Evolutionary conservation across 2,329 filamentous ascomycete genomes (phyloP), one percentile per base, ranked within the genome.

Genomic region (Epichloe brachyelytri): DNA sequence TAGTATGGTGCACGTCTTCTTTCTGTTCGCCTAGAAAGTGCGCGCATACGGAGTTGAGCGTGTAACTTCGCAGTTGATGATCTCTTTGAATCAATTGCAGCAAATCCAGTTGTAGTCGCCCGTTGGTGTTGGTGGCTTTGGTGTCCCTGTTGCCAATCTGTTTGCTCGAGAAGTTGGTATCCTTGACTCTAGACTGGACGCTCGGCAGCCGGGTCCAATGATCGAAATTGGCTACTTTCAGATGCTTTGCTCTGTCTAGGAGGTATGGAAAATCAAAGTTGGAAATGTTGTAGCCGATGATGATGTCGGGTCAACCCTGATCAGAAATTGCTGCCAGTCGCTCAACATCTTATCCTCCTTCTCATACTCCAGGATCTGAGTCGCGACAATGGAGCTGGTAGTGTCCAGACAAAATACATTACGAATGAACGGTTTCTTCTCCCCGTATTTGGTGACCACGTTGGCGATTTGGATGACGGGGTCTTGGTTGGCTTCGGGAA

Each of bases 211-310:
- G 80, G 20, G 89, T 83, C 88, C 88, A 95, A 65, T 85, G 91
- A 6, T 93, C 86, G 58, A 98, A 98, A 0, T 78, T 79, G 2
- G 66, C 67, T 38, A 88, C 80, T 61, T 93, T 95, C 30, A 98
- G 74, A 63, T 95, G 83, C 57, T 78, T 87, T 10, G 90, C 93
- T 44, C 93, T 81, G 51, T 95, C 87, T 11, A 98, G 76, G 0
- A 98, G 78, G 63, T 98, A 98, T 0, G 91, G 91, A 57, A 98
- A 97, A 72, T 98, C 93, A 68, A 98, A 98, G 70, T 98, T 98
- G 63, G 87, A 75, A 70, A 95, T 98, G 67, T 98, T 98, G 82
- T 98, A 98, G 44, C 93, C 93, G 51, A 94, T 98, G 62, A 98
- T 95, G 57, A 98, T 86, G 69, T 98, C 0, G 93, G 91, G 58